Percentiles rank a stretch among this genome's conserved stretches.
Conservation (phyloP, 2,329 filamentous ascomycete species). For the Aspergillus fumigatiaffinis region DNA sequence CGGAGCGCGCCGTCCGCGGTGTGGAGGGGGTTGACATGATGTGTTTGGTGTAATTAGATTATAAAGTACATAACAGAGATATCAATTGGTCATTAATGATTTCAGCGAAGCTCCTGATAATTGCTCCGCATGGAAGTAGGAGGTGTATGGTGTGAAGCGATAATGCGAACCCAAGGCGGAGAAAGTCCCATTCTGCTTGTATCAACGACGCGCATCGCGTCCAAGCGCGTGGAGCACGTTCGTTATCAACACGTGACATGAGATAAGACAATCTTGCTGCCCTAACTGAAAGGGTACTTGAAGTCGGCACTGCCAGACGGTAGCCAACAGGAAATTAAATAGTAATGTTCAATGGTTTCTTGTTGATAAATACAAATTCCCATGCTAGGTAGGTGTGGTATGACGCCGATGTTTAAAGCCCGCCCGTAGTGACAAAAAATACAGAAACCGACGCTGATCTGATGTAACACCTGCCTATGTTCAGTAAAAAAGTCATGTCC, state of each 20-base stretch:
- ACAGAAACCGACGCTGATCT: conserved; percentile 7
- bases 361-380: not conserved
- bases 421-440: not conserved
- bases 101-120: not conserved
- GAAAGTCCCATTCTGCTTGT: not conserved
- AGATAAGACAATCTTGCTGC: not conserved
- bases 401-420: not conserved
- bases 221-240: not conserved
- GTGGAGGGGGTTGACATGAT: conserved; percentile 32
- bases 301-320: no score
- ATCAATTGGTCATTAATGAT: not conserved
- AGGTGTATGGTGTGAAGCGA: not conserved
- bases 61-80: not conserved
- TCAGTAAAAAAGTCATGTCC: not conserved
- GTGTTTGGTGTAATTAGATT: not conserved
- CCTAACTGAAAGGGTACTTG: no score
- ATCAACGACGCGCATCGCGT: conserved; percentile 8
- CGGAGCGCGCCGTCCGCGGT: conserved; percentile 31
- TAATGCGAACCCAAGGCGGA: not conserved
- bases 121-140: not conserved
- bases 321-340: no score
- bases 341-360: not conserved
- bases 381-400: conserved; percentile 3
- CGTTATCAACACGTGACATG: not conserved
- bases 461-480: conserved; percentile 2